A percentile compares a stretch with the other conserved stretches of the same genome.
Conservation (phyloP, 352 stramenopile species). For the Globisporangium cylindrosporum region DNA sequence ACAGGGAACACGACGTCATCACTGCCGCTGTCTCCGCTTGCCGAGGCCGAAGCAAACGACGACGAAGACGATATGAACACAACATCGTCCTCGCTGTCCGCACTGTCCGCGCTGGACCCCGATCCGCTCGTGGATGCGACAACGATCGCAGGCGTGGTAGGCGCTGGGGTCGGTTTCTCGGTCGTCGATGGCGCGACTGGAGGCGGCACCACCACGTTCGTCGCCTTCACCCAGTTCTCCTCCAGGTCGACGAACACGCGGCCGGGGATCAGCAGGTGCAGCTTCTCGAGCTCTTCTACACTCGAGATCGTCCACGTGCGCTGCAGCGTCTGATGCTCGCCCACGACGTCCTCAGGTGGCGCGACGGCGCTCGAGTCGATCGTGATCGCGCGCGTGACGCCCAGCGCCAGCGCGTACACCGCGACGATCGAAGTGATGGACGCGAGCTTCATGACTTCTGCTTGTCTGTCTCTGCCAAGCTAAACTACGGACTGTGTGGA, state of each 20-base stretch:
- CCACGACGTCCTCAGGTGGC: slow-evolving; percentile 25
- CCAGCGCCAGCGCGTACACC: slow-evolving; percentile 4
- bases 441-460: slow-evolving; percentile 4
- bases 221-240: slow-evolving; percentile 18
- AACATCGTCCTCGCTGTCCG: neutral
- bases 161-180: slow-evolving; percentile 3
- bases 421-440: neutral
- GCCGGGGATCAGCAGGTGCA: slow-evolving; percentile 50
- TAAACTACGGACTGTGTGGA: neutral
- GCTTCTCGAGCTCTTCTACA: slow-evolving; percentile 35
- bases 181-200: slow-evolving; percentile 6
- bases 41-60: neutral
- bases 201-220: slow-evolving; percentile 8
- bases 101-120: neutral
- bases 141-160: neutral
- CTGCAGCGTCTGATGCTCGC: slow-evolving; percentile 39
- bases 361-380: slow-evolving; percentile 34
- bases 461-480: neutral
- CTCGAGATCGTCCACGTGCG: slow-evolving; percentile 44
- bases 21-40: too few relatives aligned
- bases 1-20: slow-evolving; percentile 6
- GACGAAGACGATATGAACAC: neutral
- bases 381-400: slow-evolving; percentile 2
- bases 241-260: slow-evolving; percentile 57
- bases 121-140: slow-evolving; percentile 6